A percentile compares a stretch with the other conserved stretches of the same genome.
Conservation (phyloP, 163 green algal species). For the Prototheca stagnorum region DNA sequence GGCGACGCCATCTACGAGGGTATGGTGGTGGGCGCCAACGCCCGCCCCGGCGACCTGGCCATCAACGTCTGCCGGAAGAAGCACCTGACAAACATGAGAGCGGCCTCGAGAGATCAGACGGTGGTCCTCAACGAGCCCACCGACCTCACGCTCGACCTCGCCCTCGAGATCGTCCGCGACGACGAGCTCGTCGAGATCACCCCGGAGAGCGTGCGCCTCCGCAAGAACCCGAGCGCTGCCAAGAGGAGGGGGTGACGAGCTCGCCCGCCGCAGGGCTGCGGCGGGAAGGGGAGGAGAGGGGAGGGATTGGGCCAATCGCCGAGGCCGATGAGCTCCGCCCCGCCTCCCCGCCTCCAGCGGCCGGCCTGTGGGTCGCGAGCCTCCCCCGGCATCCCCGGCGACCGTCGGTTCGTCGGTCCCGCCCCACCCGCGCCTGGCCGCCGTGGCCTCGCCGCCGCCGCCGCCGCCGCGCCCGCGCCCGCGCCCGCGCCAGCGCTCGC, state of each 20-base stretch:
- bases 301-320: too few relatives aligned
- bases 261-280: too few relatives aligned
- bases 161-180: constrained; percentile 90
- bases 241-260: constrained; percentile 15
- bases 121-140: constrained; percentile 42
- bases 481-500: too few relatives aligned
- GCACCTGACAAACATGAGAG: constrained; percentile 68
- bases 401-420: too few relatives aligned
- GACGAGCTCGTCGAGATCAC: constrained; percentile 89
- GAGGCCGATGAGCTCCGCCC: background rate
- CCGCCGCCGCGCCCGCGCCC: too few relatives aligned
- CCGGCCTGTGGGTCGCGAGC: too few relatives aligned
- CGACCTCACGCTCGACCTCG: constrained; percentile 78
- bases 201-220: constrained; percentile 70
- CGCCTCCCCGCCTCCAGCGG: background rate
- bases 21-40: constrained; percentile 84
- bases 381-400: too few relatives aligned
- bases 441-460: too few relatives aligned
- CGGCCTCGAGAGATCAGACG: constrained; percentile 40
- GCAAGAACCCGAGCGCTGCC: constrained; percentile 13
- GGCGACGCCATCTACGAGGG: constrained; percentile 84
- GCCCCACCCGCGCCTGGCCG: too few relatives aligned
- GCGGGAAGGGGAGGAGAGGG: too few relatives aligned
- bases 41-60: constrained; percentile 75
- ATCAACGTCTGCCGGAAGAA: constrained; percentile 98